A percentile compares a stretch with the other conserved stretches of the same genome.
Evolutionary conservation across 108 stramenopile genomes (phyloP).

Genomic region (Skeletonema marinoi): DNA sequence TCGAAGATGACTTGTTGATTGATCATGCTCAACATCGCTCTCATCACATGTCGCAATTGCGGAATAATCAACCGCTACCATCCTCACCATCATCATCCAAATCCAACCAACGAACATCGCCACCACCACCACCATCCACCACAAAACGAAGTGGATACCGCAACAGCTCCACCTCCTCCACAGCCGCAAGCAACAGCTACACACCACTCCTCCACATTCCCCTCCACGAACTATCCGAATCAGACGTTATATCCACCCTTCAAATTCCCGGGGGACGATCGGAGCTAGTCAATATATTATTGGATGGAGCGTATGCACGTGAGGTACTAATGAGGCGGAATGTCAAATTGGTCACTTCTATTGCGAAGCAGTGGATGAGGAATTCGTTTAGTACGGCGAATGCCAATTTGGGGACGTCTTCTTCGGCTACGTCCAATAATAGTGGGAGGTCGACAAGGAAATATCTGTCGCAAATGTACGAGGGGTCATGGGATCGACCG

Average conservation of each 20-base stretch:
- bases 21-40: constrained; percentile 41
- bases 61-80: neutral
- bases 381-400: constrained; percentile 35
- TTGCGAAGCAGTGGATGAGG: constrained; percentile 62
- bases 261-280: constrained; percentile 55
- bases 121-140: neutral
- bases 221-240: constrained; percentile 46
- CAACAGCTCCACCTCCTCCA: neutral
- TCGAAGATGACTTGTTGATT: constrained; percentile 35
- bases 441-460: neutral
- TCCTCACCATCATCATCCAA: neutral
- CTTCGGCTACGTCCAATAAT: neutral
- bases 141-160: constrained; percentile 10
- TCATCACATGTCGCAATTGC: constrained; percentile 29
- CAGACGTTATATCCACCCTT: constrained; percentile 48
- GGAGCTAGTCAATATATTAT: constrained; percentile 50
- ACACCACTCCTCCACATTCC: constrained; percentile 27
- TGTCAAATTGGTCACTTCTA: constrained; percentile 68
- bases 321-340: constrained; percentile 67
- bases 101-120: neutral
- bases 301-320: constrained; percentile 67
- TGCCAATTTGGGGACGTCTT: constrained; percentile 26
- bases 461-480: constrained; percentile 40
- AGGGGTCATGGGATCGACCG: constrained; percentile 60
- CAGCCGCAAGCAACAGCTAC: constrained; percentile 19